Evolutionary conservation across 768 basidiomycete species (phyloP).

Genomic region (Pisolithus tinctorius): DNA sequence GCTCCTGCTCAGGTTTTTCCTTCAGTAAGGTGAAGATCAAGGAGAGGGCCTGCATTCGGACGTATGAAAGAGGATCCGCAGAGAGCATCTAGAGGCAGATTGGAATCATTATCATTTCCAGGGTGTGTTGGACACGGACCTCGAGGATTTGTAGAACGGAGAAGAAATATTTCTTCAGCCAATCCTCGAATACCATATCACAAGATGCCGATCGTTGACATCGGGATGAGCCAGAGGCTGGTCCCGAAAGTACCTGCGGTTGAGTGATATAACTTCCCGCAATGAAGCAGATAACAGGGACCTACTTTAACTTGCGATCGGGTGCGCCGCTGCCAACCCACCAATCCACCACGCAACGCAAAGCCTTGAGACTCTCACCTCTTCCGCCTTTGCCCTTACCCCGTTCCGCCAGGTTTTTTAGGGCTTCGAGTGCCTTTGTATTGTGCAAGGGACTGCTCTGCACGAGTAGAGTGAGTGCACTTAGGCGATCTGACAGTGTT

Average conservation of each 20-base stretch:
- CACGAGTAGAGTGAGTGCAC: conserved; percentile 84
- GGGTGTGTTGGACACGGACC: conserved; percentile 34
- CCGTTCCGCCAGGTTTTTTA: conserved; percentile 70
- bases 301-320: conserved; percentile 76
- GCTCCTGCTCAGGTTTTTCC: conserved; percentile 94
- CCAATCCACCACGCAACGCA: conserved; percentile 94
- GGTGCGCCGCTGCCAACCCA: conserved; percentile 95
- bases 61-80: conserved; percentile 80
- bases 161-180: conserved; percentile 97
- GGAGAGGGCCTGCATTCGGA: conserved; percentile 77
- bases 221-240: conserved; percentile 64
- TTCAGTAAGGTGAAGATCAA: conserved; percentile 75
- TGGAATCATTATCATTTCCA: background rate
- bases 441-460: conserved; percentile 87
- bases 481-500: conserved; percentile 87
- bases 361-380: conserved; percentile 87
- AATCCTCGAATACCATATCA: conserved; percentile 92
- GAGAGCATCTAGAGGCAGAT: conserved; percentile 54
- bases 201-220: conserved; percentile 63
- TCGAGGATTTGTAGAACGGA: conserved; percentile 85
- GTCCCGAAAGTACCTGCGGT: conserved; percentile 78
- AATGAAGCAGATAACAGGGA: conserved; percentile 6
- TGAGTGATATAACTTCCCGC: background rate
- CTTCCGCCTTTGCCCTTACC: conserved; percentile 81
- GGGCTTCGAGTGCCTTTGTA: conserved; percentile 65